Conservation (phyloP, 1,284 basidiomycete genomes). For the Afroboletus lepidellus region DNA sequence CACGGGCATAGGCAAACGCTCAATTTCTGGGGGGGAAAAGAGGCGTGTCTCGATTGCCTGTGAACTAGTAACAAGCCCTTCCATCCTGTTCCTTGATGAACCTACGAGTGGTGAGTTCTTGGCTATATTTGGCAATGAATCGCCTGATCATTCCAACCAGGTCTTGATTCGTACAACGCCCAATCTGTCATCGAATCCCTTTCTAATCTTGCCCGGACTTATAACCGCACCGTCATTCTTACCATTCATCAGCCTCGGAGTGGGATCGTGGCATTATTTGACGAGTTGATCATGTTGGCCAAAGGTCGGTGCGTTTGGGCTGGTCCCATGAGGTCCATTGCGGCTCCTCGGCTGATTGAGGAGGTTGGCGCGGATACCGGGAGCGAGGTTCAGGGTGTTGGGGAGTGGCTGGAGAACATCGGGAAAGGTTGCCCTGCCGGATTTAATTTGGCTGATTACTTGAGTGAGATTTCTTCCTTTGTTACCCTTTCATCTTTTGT, state of each 20-base stretch:
- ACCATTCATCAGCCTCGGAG: slow-evolving; percentile 99
- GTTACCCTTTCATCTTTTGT: neutral
- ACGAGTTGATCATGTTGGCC: slow-evolving; percentile 85
- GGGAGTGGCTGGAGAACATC: slow-evolving; percentile 77
- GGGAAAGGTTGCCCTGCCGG: slow-evolving; percentile 89
- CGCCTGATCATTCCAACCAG: slow-evolving; percentile 37
- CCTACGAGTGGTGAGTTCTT: slow-evolving; percentile 80
- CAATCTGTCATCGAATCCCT: slow-evolving; percentile 92
- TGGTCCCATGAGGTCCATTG: slow-evolving; percentile 27
- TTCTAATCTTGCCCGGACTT: slow-evolving; percentile 81
- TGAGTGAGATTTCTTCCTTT: slow-evolving; percentile 60
- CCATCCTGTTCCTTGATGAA: slow-evolving; percentile 94
- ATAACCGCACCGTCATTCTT: slow-evolving; percentile 94
- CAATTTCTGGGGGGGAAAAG: slow-evolving; percentile 96
- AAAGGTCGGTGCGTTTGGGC: slow-evolving; percentile 51
- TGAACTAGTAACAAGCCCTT: slow-evolving; percentile 94
- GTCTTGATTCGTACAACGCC: slow-evolving; percentile 93
- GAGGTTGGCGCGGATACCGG: slow-evolving; percentile 68
- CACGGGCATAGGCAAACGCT: slow-evolving; percentile 57
- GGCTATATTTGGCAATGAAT: neutral
- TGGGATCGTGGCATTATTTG: slow-evolving; percentile 95
- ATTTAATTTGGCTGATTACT: slow-evolving; percentile 94
- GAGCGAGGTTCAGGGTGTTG: slow-evolving; percentile 45
- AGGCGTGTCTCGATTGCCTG: slow-evolving; percentile 96
- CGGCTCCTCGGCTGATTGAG: slow-evolving; percentile 7